Conservation (phyloP, 73 alveolate species). For the Symbiodinium pilosum region DNA sequence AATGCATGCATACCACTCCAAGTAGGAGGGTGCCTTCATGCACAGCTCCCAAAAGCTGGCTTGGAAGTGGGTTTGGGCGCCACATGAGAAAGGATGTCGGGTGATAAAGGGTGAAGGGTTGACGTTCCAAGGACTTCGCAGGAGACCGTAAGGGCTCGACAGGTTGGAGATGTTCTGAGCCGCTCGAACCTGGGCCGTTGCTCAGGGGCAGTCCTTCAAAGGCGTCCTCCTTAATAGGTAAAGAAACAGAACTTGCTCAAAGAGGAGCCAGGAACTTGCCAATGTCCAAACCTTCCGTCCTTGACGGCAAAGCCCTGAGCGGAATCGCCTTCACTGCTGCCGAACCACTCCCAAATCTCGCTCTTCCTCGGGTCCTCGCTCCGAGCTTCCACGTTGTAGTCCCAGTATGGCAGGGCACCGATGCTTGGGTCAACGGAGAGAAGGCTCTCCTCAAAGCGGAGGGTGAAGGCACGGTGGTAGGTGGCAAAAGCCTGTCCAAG, state of each 20-base stretch:
- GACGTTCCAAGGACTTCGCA: constrained; percentile 27
- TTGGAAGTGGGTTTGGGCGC: not conserved
- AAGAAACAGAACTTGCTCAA: not conserved
- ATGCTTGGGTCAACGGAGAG: constrained; percentile 21
- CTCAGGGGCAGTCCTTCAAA: not conserved
- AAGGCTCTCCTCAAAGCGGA: constrained; percentile 20
- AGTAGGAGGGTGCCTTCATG: not conserved
- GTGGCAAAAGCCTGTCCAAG: constrained; percentile 22
- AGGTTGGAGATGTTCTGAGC: not conserved
- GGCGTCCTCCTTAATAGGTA: not conserved
- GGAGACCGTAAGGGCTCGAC: not conserved
- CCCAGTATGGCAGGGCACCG: constrained; percentile 27
- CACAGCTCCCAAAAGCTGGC: constrained; percentile 20
- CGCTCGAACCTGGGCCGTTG: not conserved
- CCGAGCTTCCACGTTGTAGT: constrained; percentile 27
- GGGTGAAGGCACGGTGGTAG: constrained; percentile 28
- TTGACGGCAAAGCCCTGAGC: constrained; percentile 18
- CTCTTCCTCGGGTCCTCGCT: not conserved
- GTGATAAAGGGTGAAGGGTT: constrained; percentile 26
- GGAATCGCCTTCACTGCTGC: constrained; percentile 34
- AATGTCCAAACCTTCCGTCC: constrained; percentile 47
- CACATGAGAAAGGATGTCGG: constrained; percentile 9
- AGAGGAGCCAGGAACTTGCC: constrained; percentile 14
- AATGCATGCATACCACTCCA: constrained; percentile 25
- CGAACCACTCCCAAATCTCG: constrained; percentile 36